These are phyloP conservation scores for Halophytophthora polymorphica DNA, from an alignment of 352 stramenopile species.

Conservation along the genomic window DNA sequence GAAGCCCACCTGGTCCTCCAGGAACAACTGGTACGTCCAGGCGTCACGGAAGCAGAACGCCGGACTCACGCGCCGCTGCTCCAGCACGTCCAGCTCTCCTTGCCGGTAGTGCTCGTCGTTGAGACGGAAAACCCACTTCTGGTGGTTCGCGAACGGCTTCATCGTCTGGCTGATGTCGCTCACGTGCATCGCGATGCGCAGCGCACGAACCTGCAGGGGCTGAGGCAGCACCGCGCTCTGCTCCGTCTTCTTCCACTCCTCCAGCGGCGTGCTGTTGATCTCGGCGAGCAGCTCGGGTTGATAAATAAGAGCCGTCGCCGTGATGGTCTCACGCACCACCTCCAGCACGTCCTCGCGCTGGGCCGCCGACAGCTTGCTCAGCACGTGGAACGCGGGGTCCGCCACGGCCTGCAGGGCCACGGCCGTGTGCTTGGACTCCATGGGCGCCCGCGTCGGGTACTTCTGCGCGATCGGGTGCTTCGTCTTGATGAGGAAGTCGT, in stretches of 20 bases:
- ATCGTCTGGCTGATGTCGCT: constrained; percentile 83
- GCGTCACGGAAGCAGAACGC: constrained; percentile 51
- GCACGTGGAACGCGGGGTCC: constrained; percentile 43
- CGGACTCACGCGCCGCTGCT: constrained; percentile 37
- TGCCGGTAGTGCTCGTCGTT: constrained; percentile 72
- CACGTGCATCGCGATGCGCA: constrained; percentile 76
- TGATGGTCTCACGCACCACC: constrained; percentile 65
- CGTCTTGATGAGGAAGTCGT: constrained; percentile 77
- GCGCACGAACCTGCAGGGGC: constrained; percentile 42
- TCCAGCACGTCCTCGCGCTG: constrained; percentile 55
- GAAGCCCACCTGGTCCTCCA: constrained; percentile 59
- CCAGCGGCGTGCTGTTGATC: constrained; percentile 30
- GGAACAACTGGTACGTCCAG: constrained; percentile 48
- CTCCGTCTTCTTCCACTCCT: constrained; percentile 43
- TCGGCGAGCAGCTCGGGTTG: constrained; percentile 69
- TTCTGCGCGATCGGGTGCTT: constrained; percentile 61
- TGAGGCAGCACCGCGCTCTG: constrained; percentile 31
- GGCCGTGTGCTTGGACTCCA: constrained; percentile 77
- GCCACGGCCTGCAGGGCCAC: constrained; percentile 54
- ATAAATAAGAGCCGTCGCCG: constrained; percentile 74
- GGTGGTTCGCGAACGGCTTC: constrained; percentile 74
- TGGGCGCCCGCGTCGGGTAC: constrained; percentile 55
- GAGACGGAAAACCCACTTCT: constrained; percentile 73
- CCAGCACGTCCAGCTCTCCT: constrained; percentile 54
- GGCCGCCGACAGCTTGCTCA: constrained; percentile 44